These are phyloP conservation scores for Rhytidhysteron rufulum DNA, from an alignment of 2,329 filamentous ascomycete genomes.

Conservation along the genomic window DNA sequence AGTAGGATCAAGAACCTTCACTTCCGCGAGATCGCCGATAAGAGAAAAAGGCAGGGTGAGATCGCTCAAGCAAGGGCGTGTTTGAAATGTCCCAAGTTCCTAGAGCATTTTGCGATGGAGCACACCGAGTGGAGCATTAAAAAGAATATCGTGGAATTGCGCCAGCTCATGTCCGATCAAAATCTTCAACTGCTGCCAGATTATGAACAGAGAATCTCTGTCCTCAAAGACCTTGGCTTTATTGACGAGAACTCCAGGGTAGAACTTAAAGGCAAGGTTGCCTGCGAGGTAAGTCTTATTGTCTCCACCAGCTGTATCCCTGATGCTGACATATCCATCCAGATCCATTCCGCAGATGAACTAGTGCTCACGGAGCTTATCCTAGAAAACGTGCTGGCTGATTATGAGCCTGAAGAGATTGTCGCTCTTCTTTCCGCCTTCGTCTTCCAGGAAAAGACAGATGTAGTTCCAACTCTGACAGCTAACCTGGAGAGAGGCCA, in stretches of 20 bases:
- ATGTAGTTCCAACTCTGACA: conserved; percentile 73
- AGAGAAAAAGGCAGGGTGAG: conserved; percentile 61
- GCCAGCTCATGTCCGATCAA: conserved; percentile 88
- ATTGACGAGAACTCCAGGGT: conserved; percentile 84
- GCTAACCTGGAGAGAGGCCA: conserved; percentile 77
- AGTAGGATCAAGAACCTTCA: conserved; percentile 76
- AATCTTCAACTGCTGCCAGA: conserved; percentile 94
- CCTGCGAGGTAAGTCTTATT: conserved; percentile 70
- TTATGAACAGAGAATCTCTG: conserved; percentile 90
- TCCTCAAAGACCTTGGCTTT: conserved; percentile 87
- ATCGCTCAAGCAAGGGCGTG: conserved; percentile 64
- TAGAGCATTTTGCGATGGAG: conserved; percentile 94
- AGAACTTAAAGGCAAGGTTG: conserved; percentile 95
- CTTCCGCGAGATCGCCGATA: conserved; percentile 73
- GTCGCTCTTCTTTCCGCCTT: conserved; percentile 90
- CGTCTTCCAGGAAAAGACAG: conserved; percentile 97
- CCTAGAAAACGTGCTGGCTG: conserved; percentile 91
- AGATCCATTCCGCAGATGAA: conserved; percentile 93
- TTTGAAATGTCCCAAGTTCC: conserved; percentile 69
- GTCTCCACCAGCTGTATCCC: neutral
- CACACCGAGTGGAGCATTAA: conserved; percentile 96
- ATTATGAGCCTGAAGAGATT: conserved; percentile 95
- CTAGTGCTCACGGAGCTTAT: conserved; percentile 94
- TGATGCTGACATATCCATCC: neutral
- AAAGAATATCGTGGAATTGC: conserved; percentile 84